Percentiles rank a stretch among this genome's conserved stretches.
These are phyloP conservation scores for Sporothrix brasiliensis DNA, from an alignment of 2,329 filamentous ascomycete genomes.

Conservation along the genomic window DNA sequence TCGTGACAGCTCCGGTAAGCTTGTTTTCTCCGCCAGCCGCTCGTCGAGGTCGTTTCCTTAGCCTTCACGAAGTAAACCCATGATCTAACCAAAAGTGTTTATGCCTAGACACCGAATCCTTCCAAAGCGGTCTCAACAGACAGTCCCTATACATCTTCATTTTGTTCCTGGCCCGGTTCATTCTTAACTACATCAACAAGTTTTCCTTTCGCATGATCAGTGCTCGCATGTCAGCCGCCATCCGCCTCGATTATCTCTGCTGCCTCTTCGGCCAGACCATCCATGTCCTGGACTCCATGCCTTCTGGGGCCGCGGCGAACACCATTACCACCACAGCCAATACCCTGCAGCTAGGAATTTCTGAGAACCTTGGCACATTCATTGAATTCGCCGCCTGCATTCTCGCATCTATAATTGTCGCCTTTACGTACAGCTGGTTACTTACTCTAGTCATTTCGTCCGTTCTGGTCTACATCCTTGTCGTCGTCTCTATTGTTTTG, in stretches of 20 bases:
- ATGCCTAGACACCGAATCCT: constrained; percentile 43
- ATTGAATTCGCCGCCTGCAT: constrained; percentile 60
- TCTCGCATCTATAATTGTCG: constrained; percentile 56
- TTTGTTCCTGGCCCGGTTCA: constrained; percentile 68
- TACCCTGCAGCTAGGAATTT: constrained; percentile 65
- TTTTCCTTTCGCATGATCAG: constrained; percentile 65
- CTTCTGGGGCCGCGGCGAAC: constrained; percentile 61
- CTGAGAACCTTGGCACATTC: constrained; percentile 63
- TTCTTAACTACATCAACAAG: constrained; percentile 59
- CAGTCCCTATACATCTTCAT: constrained; percentile 68
- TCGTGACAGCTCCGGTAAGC: constrained; percentile 25
- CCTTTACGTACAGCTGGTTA: constrained; percentile 61
- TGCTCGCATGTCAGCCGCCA: constrained; percentile 62
- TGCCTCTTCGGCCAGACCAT: constrained; percentile 67
- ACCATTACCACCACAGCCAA: constrained; percentile 68
- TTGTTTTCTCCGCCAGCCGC: not conserved
- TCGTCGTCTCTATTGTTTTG: constrained; percentile 54
- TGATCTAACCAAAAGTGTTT: not conserved
- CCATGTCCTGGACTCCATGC: constrained; percentile 68
- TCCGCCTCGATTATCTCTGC: constrained; percentile 66
- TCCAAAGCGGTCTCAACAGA: constrained; percentile 48
- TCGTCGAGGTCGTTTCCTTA: not conserved
- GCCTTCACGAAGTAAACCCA: not conserved
- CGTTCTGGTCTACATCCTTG: constrained; percentile 58
- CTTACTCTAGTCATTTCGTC: constrained; percentile 62